phyloP scores from a whole-genome alignment of 305 asterid species.

The Ajuga reptans region DNA sequence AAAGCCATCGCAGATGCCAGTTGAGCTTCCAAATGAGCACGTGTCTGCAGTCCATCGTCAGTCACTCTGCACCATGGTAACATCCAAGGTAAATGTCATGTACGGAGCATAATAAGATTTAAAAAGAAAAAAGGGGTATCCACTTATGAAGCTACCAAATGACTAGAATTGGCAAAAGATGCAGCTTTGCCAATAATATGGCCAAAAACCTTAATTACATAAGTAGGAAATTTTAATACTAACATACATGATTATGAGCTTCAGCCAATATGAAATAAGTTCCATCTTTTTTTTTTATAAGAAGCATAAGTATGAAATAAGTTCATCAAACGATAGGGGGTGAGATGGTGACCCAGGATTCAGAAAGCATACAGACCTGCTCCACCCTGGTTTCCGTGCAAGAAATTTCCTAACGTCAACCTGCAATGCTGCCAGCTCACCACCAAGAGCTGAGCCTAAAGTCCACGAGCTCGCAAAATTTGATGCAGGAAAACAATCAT shows the following conservation, averaged over 20 bases:
- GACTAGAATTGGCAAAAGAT: background rate
- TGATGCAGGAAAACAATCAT: slow-evolving; percentile 82
- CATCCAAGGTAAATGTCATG: slow-evolving; percentile 16
- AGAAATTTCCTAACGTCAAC: slow-evolving; percentile 83
- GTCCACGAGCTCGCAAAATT: slow-evolving; percentile 90
- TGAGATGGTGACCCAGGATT: background rate
- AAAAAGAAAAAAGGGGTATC: no score
- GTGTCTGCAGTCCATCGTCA: slow-evolving; percentile 87
- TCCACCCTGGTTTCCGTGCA: slow-evolving; percentile 94
- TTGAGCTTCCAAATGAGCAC: slow-evolving; percentile 94
- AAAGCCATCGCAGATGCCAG: slow-evolving; percentile 80
- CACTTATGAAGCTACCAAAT: slow-evolving; percentile 13
- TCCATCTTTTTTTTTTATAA: no score
- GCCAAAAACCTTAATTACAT: background rate
- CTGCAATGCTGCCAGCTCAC: slow-evolving; percentile 85
- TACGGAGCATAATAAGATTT: slow-evolving; percentile 6
- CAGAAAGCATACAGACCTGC: slow-evolving; percentile 51
- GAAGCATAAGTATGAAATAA: background rate
- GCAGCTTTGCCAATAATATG: background rate
- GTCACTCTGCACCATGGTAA: slow-evolving; percentile 56
- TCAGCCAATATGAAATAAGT: background rate
- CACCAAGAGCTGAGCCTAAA: slow-evolving; percentile 66
- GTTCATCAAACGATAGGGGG: background rate
- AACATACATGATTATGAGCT: background rate
- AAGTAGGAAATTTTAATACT: background rate